phyloP scores from a whole-genome alignment of 1,139 yeast genomes.

The Blastobotrys ciferrii region DNA sequence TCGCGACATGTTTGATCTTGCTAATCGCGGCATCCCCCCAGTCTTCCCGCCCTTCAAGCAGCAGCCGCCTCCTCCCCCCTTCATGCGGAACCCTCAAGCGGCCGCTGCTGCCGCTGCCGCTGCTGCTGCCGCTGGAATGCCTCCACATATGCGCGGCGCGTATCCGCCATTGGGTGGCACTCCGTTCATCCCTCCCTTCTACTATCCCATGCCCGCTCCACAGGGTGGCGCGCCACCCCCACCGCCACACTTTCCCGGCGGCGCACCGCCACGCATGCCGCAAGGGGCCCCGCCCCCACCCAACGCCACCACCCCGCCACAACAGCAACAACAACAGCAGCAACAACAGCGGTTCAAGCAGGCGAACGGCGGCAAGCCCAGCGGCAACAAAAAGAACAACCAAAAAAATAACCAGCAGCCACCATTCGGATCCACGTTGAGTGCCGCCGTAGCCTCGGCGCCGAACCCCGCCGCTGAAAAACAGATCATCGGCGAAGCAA shows the following conservation, averaged over 20 bases:
- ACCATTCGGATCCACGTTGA: slow-evolving; percentile 20
- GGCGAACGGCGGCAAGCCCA: slow-evolving; percentile 9
- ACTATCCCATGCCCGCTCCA: slow-evolving; percentile 19
- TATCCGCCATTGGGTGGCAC: slow-evolving; percentile 54
- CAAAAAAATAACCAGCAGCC: slow-evolving; percentile 34
- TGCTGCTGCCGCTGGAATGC: slow-evolving; percentile 70
- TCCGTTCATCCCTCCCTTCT: slow-evolving; percentile 63
- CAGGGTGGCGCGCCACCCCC: too few species aligned
- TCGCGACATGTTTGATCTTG: slow-evolving; percentile 98
- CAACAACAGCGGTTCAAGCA: slow-evolving; percentile 8
- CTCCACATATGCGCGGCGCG: slow-evolving; percentile 65
- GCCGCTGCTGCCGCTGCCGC: slow-evolving; percentile 8
- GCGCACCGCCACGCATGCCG: slow-evolving; percentile 12
- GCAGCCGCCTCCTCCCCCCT: slow-evolving; percentile 58
- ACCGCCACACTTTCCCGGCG: too few species aligned
- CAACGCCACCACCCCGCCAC: slow-evolving; percentile 1
- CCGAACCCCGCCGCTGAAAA: slow-evolving; percentile 65
- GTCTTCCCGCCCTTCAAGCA: too few species aligned
- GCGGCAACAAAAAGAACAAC: slow-evolving; percentile 40
- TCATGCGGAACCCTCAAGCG: slow-evolving; percentile 42
- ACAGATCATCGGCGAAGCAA: slow-evolving; percentile 96
- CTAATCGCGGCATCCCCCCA: too few species aligned
- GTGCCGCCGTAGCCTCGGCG: slow-evolving; percentile 34
- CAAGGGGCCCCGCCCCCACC: slow-evolving; percentile 12
- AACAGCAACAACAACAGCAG: slow-evolving; percentile 8